Evolutionary conservation across 495 filamentous ascomycete species (phyloP), one percentile per base, ranked within the genome.

Genomic region (Neurospora sp.): DNA sequence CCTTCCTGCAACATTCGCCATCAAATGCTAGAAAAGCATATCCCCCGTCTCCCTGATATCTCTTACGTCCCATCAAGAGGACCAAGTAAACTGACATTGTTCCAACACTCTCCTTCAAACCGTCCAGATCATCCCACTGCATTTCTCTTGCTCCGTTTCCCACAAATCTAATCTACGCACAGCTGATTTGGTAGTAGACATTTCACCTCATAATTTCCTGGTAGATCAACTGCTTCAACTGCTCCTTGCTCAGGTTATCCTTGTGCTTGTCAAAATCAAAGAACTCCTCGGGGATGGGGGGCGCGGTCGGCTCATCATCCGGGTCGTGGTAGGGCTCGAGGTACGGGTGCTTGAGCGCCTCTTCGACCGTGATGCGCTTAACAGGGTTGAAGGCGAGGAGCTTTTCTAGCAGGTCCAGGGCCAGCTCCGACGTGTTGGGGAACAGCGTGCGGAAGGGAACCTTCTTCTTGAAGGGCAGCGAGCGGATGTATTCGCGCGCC

Each of bases 221-320:
- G 81, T 94, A 99, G 82, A 99, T 99, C 77, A 99, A 86, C 72
- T 90, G 94, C 87, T 97, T 98, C 83, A 99, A 82, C 84, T 99
- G 92, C 83, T 99, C 96, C 86, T 99, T 99, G 86, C 92, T 97
- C 75, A 99, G 85, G 73, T 91, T 94, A 82, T 99, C 96, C 90
- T 99, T 99, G 85, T 97, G 96, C 88, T 97, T 97, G 85, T 99
- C 96, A 80, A 99, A 99, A 82, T 98, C 96, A 82, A 99, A 99
- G 88, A 99, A 99, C 78, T 96, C 94, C 78, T 98, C 94, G 0
- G 96, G 96, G 76, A 99, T 99, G 18, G 96, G 94, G 14, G 92
- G 90, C 12, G 96, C 96, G 18, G 93, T 97, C 48, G 96, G 96
- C 88, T 99, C 96, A 82, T 99, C 96, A 76, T 98, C 96, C 18